Percentiles rank a stretch among this genome's conserved stretches.
Conservation (phyloP, 345 rosid species). For the Hevea brasiliensis region DNA sequence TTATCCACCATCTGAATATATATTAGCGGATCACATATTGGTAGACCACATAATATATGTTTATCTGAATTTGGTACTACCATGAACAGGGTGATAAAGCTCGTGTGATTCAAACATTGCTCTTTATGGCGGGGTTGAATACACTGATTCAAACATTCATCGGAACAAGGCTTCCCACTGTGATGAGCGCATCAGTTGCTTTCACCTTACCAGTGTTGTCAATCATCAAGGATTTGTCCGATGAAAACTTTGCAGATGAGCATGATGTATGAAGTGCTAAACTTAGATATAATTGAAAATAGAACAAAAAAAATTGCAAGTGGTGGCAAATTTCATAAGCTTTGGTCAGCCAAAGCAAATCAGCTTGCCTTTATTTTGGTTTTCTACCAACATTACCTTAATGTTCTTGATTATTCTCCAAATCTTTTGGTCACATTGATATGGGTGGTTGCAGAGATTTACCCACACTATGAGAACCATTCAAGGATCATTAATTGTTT, state of each 20-base stretch:
- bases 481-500: constrained; percentile 88
- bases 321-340: neutral
- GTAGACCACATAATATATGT: neutral
- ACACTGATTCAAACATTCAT: constrained; percentile 81
- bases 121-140: constrained; percentile 91
- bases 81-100: constrained; percentile 81
- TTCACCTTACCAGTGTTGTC: constrained; percentile 72
- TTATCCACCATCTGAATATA: neutral
- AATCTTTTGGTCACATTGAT: constrained; percentile 10
- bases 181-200: constrained; percentile 90
- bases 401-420: neutral
- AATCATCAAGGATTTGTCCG: constrained; percentile 64
- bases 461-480: constrained; percentile 70
- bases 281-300: neutral
- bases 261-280: constrained; percentile 51
- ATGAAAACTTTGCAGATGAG: constrained; percentile 47
- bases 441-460: constrained; percentile 63
- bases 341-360: neutral
- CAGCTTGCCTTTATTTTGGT: neutral
- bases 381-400: neutral
- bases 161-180: constrained; percentile 91
- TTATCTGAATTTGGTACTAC: constrained; percentile 11
- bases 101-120: constrained; percentile 69
- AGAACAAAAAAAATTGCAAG: too few relatives aligned
- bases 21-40: neutral